Base-by-base conservation (phyloP, 2,329 filamentous ascomycete genomes). In the Paecilomyces formosus region DNA sequence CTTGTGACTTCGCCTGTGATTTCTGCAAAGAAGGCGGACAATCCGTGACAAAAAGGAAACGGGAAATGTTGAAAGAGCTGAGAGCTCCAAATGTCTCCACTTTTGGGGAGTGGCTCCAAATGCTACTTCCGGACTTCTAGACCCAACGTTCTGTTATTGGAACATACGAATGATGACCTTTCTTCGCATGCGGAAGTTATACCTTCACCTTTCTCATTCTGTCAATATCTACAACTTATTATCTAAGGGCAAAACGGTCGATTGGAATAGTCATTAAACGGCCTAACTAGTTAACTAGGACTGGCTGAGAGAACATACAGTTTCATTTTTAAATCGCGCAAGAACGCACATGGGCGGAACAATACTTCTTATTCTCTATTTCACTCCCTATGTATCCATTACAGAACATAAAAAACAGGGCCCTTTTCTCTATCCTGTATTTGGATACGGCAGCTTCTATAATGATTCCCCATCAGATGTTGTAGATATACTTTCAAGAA, bases 1-100 rank as follows among this genome's bases (percentile, higher is more conserved):
- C 78, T 21, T 92, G 89, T 66, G 85, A 90, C 64, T 89, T 83
- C 76, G 89, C 89, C 2, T 92, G 89, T 67, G 89, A 92, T 70
- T 88, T 85, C 77, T 89, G 90, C 70, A 92, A 91, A 72, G 87
- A 92, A 67, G 77, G 77, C 0, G 68, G 79, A 0, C 72, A 76
- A 45, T 81, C 77, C 15, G 71, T 92, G 61, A 81, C 82, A 66
- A 80, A 72, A 65, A 79, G 85, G 57, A 87, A 86, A 66, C 66
- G 68, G 54, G 69, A 61, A 26, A 74, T 74, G 69, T 62, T 61
- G 4, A 53, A 61, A 8, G 28, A 30, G n/a, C n/a, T n/a, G n/a
- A n/a, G n/a, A n/a, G n/a, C n/a, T n/a, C n/a, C n/a, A n/a, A n/a
- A n/a, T n/a, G n/a, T n/a, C n/a, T n/a, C n/a, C n/a, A n/a, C n/a